These are phyloP conservation scores for Phyllosticta citribraziliensis DNA, from an alignment of 2,329 filamentous ascomycete genomes.

Conservation along the genomic window DNA sequence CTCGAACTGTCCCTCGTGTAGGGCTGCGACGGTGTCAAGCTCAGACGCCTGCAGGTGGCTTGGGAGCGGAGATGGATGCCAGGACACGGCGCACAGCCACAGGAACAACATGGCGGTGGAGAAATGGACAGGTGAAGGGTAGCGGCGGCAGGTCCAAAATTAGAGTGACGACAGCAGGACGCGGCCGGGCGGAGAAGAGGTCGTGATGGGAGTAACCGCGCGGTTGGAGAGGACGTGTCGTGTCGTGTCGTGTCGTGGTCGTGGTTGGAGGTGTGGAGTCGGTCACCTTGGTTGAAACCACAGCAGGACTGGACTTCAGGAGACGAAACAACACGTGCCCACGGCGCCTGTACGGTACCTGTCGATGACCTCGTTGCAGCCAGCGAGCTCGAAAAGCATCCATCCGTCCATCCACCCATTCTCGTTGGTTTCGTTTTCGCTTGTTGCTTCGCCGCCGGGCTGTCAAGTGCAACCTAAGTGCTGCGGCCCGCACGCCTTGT, in stretches of 20 bases:
- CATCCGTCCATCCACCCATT: too few species aligned
- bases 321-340: not conserved
- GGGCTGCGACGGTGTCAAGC: not conserved
- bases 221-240: not conserved
- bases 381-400: too few species aligned
- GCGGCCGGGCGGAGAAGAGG: not conserved
- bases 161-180: not conserved
- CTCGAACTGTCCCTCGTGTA: not conserved
- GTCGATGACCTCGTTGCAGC: too few species aligned
- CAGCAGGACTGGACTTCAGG: not conserved
- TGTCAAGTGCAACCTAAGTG: too few species aligned
- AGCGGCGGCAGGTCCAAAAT: not conserved
- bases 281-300: not conserved
- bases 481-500: not conserved
- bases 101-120: not conserved
- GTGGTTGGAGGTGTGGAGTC: not conserved
- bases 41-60: not conserved
- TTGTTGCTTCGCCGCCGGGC: too few species aligned
- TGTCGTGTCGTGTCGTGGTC: not conserved
- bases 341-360: not conserved
- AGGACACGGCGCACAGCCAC: not conserved
- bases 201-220: not conserved
- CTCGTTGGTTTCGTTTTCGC: too few species aligned
- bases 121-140: not conserved
- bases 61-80: not conserved